These are phyloP conservation scores for Syzygium malaccense DNA, from an alignment of 441 rosid genomes.

Conservation along the genomic window DNA sequence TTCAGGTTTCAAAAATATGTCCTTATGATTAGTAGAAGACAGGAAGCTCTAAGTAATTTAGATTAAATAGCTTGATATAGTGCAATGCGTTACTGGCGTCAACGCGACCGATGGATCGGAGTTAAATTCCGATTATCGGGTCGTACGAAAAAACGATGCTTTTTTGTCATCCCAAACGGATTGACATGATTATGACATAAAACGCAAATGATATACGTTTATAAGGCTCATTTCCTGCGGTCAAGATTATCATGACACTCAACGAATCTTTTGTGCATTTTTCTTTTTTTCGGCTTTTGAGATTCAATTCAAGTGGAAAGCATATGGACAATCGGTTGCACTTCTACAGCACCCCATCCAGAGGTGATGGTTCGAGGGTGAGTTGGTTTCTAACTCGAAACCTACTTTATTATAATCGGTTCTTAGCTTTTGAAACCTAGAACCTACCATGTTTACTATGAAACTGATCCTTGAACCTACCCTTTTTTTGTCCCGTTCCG, in stretches of 20 bases:
- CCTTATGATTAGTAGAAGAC: background rate
- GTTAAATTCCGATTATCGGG: background rate
- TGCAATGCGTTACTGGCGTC: background rate
- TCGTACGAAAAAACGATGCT: background rate
- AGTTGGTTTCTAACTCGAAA: too few species aligned
- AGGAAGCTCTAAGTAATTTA: background rate
- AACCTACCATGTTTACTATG: too few species aligned
- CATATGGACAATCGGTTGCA: accelerated
- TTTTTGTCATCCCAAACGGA: accelerated
- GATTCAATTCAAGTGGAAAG: background rate
- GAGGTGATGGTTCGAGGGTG: too few species aligned
- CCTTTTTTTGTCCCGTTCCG: too few species aligned
- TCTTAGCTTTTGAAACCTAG: too few species aligned
- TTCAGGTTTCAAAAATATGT: background rate
- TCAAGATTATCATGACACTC: accelerated
- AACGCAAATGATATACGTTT: too few species aligned
- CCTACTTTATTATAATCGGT: too few species aligned
- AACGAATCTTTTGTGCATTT: background rate
- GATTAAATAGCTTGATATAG: background rate
- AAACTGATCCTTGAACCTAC: too few species aligned
- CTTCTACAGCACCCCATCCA: accelerated
- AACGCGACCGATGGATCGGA: accelerated
- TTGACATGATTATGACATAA: background rate
- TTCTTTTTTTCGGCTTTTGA: background rate
- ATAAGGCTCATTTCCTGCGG: background rate